Evolutionary conservation across 116 monocot species (phyloP).

Genomic region (Dioscorea cayenensis): DNA sequence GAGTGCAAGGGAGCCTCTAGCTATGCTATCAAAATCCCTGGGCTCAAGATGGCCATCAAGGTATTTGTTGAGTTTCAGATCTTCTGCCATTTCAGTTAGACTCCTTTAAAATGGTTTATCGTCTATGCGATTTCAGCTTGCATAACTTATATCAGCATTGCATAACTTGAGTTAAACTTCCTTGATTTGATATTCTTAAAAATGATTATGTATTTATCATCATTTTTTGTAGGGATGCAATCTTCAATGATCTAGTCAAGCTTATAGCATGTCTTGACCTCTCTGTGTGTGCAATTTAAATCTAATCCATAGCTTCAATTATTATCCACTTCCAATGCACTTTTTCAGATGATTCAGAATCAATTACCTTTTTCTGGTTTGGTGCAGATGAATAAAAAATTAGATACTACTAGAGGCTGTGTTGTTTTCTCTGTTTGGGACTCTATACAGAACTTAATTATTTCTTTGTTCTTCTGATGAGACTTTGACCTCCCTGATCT

Average conservation of each 20-base stretch:
- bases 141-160: neutral
- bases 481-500: no score
- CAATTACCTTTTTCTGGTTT: no score
- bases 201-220: neutral
- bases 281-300: slow-evolving; percentile 41
- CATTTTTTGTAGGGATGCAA: slow-evolving; percentile 41
- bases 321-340: no score
- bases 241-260: slow-evolving; percentile 45
- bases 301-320: no score
- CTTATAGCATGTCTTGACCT: slow-evolving; percentile 59
- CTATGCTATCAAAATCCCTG: slow-evolving; percentile 36
- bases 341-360: no score
- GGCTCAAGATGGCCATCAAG: slow-evolving; percentile 24
- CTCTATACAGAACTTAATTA: no score
- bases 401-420: no score
- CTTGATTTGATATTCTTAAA: neutral
- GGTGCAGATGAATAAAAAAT: no score
- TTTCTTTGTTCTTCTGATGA: no score
- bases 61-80: slow-evolving; percentile 11
- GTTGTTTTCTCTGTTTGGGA: no score
- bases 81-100: neutral
- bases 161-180: neutral
- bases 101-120: neutral
- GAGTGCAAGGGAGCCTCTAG: slow-evolving; percentile 24
- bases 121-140: neutral